These are phyloP conservation scores for Pleodorina starrii DNA, from an alignment of 139 green algal genomes.

Conservation along the genomic window DNA sequence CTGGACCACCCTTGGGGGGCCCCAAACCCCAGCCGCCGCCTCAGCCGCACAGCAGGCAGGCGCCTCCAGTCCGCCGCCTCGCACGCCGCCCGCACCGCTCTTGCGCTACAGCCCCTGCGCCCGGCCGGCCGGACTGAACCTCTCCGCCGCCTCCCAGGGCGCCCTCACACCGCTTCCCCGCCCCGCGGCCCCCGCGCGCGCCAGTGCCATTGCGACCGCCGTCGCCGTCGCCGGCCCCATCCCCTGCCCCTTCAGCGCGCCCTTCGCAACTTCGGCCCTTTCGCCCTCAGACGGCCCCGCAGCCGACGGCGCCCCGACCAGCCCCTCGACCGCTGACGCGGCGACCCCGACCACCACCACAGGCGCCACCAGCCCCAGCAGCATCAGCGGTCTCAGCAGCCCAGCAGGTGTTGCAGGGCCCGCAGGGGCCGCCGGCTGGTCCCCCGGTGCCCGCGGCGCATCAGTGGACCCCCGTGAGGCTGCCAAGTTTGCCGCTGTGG, in stretches of 20 bases:
- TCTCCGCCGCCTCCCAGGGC: too few species aligned
- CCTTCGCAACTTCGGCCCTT: too few species aligned
- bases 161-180: too few species aligned
- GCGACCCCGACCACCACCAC: too few species aligned
- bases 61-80: neutral
- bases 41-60: neutral
- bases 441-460: conserved; percentile 15
- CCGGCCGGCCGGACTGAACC: too few species aligned
- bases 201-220: too few species aligned
- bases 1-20: neutral
- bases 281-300: neutral
- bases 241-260: too few species aligned
- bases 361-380: neutral
- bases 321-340: too few species aligned
- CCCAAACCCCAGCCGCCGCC: too few species aligned
- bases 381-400: neutral
- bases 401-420: neutral
- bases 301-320: neutral
- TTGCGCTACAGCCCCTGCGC: neutral
- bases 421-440: too few species aligned
- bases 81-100: neutral
- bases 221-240: too few species aligned
- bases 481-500: conserved; percentile 86
- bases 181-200: too few species aligned
- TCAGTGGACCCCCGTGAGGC: conserved; percentile 81